A percentile compares a stretch with the other conserved stretches of the same genome.
Evolutionary conservation across 345 rosid genomes (phyloP).

Genomic region (Schrenkiella parvula): DNA sequence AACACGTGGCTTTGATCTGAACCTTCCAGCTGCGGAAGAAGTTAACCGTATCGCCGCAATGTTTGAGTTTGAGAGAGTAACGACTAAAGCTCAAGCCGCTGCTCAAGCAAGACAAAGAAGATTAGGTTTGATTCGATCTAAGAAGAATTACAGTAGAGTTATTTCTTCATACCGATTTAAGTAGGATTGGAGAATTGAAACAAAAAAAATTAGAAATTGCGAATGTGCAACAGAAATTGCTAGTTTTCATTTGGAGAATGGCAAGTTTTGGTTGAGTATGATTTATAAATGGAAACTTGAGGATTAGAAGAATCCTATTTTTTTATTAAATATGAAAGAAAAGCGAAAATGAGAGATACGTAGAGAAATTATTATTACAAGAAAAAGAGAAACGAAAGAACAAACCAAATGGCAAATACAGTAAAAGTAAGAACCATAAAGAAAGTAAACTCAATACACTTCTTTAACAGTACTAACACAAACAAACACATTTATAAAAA

Average conservation of each 20-base stretch:
- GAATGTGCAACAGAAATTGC: slow-evolving; percentile 7
- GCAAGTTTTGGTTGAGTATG: background rate
- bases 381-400: slow-evolving; percentile 4
- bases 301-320: background rate
- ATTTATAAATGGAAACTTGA: background rate
- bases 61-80: background rate
- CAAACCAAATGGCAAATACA: slow-evolving; percentile 22
- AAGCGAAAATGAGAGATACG: background rate
- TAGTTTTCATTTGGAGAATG: background rate
- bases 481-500: background rate
- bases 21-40: slow-evolving; percentile 20
- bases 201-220: background rate
- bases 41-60: background rate
- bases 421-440: background rate
- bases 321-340: background rate
- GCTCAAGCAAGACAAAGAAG: slow-evolving; percentile 32
- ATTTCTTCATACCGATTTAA: slow-evolving; percentile 1
- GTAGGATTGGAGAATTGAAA: background rate
- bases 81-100: slow-evolving; percentile 3
- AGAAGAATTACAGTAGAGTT: background rate
- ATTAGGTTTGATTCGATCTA: slow-evolving; percentile 18
- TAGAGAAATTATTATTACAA: slow-evolving; percentile 15
- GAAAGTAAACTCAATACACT: background rate
- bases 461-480: background rate
- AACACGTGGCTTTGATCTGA: slow-evolving; percentile 19